A percentile compares a stretch with the other conserved stretches of the same genome.
These are phyloP conservation scores for Pichia sp. DNA, from an alignment of 1,139 yeast genomes.

Conservation along the genomic window DNA sequence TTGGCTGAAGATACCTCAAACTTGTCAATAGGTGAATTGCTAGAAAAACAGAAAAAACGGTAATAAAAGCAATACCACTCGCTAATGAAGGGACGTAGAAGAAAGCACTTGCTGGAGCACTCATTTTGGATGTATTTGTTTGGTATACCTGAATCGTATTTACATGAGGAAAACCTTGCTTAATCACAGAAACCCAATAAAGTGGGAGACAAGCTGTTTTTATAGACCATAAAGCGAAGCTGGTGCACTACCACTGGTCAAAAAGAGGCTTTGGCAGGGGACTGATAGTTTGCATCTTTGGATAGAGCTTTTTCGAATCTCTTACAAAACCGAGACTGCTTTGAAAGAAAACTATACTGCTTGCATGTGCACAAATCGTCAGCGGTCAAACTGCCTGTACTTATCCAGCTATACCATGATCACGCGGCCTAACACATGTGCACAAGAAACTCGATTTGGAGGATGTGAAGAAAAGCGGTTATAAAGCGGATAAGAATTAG, in stretches of 20 bases:
- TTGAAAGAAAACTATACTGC: too few relatives aligned
- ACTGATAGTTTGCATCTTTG: neutral
- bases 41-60: neutral
- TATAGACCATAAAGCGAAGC: too few relatives aligned
- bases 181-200: neutral
- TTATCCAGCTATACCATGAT: too few relatives aligned
- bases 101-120: neutral
- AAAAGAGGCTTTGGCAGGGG: neutral
- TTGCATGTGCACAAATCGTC: too few relatives aligned
- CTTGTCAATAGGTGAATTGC: neutral
- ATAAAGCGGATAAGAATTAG: too few relatives aligned
- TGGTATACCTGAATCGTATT: neutral
- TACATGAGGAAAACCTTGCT: neutral
- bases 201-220: neutral
- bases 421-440: too few relatives aligned
- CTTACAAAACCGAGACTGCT: too few relatives aligned
- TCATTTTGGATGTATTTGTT: neutral
- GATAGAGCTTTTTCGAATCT: too few relatives aligned
- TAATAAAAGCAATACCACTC: neutral
- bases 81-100: neutral
- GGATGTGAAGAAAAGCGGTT: too few relatives aligned
- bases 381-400: too few relatives aligned
- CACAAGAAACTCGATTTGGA: too few relatives aligned
- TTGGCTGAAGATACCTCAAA: constrained; percentile 1
- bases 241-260: too few relatives aligned